Conservation (phyloP, 2,329 filamentous ascomycete species). For the Lizonia empirigonia region DNA sequence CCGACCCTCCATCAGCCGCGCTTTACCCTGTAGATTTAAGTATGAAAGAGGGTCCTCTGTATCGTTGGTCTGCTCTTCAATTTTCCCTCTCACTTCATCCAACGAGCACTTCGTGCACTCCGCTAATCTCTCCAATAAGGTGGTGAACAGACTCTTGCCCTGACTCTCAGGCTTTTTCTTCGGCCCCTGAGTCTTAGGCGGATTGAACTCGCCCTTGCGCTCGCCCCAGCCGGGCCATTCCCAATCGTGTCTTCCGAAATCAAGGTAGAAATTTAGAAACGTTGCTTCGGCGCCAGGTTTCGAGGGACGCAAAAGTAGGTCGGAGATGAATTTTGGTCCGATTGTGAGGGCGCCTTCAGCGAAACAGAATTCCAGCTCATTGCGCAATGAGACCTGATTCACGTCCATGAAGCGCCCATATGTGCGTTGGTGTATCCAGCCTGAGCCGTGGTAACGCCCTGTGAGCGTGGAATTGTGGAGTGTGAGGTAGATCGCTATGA, state of each 20-base stretch:
- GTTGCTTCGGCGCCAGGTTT: slow-evolving; percentile 22
- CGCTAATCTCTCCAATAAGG: slow-evolving; percentile 34
- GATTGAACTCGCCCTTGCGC: slow-evolving; percentile 28
- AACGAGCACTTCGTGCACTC: slow-evolving; percentile 23
- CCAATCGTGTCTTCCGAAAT: slow-evolving; percentile 36
- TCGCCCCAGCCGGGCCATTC: slow-evolving; percentile 27
- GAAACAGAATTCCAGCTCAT: slow-evolving; percentile 40
- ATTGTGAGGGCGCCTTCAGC: slow-evolving; percentile 33
- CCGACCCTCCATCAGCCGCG: slow-evolving; percentile 28
- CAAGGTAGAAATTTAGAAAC: slow-evolving; percentile 39
- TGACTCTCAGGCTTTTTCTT: slow-evolving; percentile 15
- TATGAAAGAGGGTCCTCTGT: slow-evolving; percentile 31
- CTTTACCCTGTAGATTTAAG: slow-evolving; percentile 34
- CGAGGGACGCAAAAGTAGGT: slow-evolving; percentile 24
- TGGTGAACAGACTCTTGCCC: slow-evolving; percentile 29
- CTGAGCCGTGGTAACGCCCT: slow-evolving; percentile 40
- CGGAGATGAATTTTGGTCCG: slow-evolving; percentile 35
- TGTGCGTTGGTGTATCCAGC: slow-evolving; percentile 39
- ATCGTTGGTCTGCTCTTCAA: slow-evolving; percentile 27
- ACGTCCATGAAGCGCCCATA: slow-evolving; percentile 40
- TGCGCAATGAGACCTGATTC: slow-evolving; percentile 36
- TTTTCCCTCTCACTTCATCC: slow-evolving; percentile 26
- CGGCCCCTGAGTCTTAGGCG: slow-evolving; percentile 39
- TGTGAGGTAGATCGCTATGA: slow-evolving; percentile 36
- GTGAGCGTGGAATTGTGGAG: slow-evolving; percentile 36